A percentile compares a stretch with the other conserved stretches of the same genome.
These are phyloP conservation scores for Wickerhamomyces bovis DNA, from an alignment of 805 yeast species.

Conservation along the genomic window DNA sequence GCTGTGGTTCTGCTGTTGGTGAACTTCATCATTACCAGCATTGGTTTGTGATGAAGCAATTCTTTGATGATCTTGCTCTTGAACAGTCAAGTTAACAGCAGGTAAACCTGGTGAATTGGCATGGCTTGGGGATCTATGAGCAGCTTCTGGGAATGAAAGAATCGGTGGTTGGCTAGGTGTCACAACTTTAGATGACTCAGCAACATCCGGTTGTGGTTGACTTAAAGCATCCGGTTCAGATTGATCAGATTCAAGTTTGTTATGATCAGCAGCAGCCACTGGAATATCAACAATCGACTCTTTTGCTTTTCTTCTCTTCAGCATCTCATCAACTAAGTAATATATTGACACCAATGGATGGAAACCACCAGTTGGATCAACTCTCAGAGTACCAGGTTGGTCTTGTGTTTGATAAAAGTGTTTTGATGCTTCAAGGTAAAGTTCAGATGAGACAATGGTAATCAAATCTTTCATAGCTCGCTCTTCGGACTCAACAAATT, in stretches of 20 bases:
- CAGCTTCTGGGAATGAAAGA: slow-evolving; percentile 42
- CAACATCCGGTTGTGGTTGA: neutral
- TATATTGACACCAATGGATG: slow-evolving; percentile 89
- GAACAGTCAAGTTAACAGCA: slow-evolving; percentile 10
- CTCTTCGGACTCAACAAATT: slow-evolving; percentile 63
- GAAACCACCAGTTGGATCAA: slow-evolving; percentile 71
- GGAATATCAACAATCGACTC: slow-evolving; percentile 31
- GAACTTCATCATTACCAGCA: slow-evolving; percentile 29
- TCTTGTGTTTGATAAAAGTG: slow-evolving; percentile 44
- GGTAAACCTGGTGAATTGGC: slow-evolving; percentile 33
- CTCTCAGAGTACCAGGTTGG: slow-evolving; percentile 5
- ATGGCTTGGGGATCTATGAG: slow-evolving; percentile 45
- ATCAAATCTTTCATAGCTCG: slow-evolving; percentile 51
- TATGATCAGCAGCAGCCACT: slow-evolving; percentile 18
- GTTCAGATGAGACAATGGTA: slow-evolving; percentile 52
- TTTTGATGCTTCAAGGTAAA: slow-evolving; percentile 55
- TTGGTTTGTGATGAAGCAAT: slow-evolving; percentile 35
- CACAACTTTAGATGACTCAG: neutral
- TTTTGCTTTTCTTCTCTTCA: slow-evolving; percentile 60
- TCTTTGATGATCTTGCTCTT: slow-evolving; percentile 34
- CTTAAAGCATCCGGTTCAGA: slow-evolving; percentile 7
- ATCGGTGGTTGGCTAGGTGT: slow-evolving; percentile 36
- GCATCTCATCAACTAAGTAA: slow-evolving; percentile 79
- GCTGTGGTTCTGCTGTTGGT: slow-evolving; percentile 30
- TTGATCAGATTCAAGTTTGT: slow-evolving; percentile 10